Percentiles rank a stretch among this genome's conserved stretches.
Conservation (phyloP, 805 yeast species). For the Candida dajiaensis region DNA sequence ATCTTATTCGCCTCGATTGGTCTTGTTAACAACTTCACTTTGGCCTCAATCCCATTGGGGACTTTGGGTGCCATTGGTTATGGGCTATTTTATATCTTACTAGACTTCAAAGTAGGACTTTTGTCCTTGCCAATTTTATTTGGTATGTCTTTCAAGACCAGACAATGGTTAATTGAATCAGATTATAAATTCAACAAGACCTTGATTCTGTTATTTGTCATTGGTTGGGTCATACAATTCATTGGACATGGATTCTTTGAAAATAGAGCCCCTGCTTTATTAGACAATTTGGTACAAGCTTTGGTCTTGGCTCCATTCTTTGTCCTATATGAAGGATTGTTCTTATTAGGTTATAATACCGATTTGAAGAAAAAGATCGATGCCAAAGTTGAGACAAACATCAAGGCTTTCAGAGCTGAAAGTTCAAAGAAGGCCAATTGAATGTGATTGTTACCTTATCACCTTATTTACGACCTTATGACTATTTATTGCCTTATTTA, state of each 20-base stretch:
- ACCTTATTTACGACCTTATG: too few relatives aligned
- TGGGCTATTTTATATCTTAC: conserved; percentile 48
- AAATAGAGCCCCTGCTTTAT: conserved; percentile 75
- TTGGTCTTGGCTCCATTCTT: conserved; percentile 88
- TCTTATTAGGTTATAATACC: conserved; percentile 54
- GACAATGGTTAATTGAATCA: conserved; percentile 20
- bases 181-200: conserved; percentile 8
- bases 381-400: conserved; percentile 29
- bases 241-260: conserved; percentile 85
- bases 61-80: conserved; percentile 40
- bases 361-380: conserved; percentile 34
- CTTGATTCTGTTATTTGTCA: conserved; percentile 34
- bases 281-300: conserved; percentile 81
- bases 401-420: conserved; percentile 19
- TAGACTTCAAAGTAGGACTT: conserved; percentile 50
- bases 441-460: background rate
- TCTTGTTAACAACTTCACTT: conserved; percentile 27
- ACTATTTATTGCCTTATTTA: too few relatives aligned
- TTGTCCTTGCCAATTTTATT: conserved; percentile 36
- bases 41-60: conserved; percentile 38
- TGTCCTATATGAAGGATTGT: conserved; percentile 72
- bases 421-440: background rate
- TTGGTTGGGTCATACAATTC: conserved; percentile 79
- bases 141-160: conserved; percentile 20
- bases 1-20: conserved; percentile 55